Base-by-base conservation (phyloP, 805 yeast genomes). In the Jamesozyma jinghongensis region DNA sequence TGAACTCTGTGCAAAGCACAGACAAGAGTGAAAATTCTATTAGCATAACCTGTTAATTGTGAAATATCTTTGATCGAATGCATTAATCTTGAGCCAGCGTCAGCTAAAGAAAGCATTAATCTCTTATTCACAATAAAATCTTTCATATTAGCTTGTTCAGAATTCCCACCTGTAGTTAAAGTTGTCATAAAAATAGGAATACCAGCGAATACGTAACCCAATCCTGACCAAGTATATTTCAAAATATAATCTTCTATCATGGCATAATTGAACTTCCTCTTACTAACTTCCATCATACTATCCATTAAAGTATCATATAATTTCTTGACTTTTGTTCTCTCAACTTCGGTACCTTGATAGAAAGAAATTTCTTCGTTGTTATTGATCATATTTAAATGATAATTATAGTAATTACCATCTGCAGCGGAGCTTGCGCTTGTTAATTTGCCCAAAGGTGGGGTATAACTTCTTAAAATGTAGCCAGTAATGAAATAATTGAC, bases 351-450 rank as follows among this genome's bases (percentile, higher is more conserved):
- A 17, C 97, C 97, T 56, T 87, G 87, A 59, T 87, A 88, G 56
- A 88, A 88, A 0, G 95, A 94, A 52, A 88, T 86, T 58, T 88
- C 97, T 64, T 88, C 97, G 54, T 87, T 81, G 54, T 88, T 88
- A 43, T 81, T 81, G 55, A 86, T 86, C 59, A 88, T 70, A 54
- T 85, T 84, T 53, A 86, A 67, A 57, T 88, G 94, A 50, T 84
- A 81, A 51, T 84, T 86, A 59, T 87, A 84, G 58, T 85, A 88
- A 42, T 82, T 81, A 36, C 96, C 96, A 65, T 88, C 96, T 26
- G 87, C 72, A 38, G 76, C 76, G 10, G 94, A 82, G 57, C 78
- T 81, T 32, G 66, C 65, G 39, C 90, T 77, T 26, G 87, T 75
- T 40, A 88, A 63, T 53, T 73, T 75, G 12, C 94, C 95, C 62